Evolutionary conservation across 2,329 filamentous ascomycete species (phyloP), one percentile per base, ranked within the genome.

Genomic region (Epicoccum nigrum): DNA sequence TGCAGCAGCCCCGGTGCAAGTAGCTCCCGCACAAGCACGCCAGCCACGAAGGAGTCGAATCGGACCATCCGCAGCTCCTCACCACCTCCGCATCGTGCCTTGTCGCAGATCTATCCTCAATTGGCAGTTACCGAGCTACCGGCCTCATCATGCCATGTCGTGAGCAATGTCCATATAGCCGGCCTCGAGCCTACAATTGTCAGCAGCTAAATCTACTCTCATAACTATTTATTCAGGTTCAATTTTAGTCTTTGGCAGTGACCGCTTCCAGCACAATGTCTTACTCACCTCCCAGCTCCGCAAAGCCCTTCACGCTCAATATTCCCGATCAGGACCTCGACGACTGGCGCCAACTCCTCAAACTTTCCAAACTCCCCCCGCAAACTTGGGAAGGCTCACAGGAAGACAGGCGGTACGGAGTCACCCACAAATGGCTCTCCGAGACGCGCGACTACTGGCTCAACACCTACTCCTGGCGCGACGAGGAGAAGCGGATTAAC

Each of bases 401-500:
- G 55, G 46, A 71, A 40, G 65, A 65, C 38, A 35, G 64, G 23
- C 51, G 55, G 28, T 68, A 59, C 32, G 67, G 70, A 11, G 69
- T 73, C 7, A 64, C 67, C 0, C 66, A 54, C 53, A 57, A 67
- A 58, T 74, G 72, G 72, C 62, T 74, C 9, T 51, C 59, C 19
- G 53, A 68, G 4, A 51, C 70, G n/a, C 74, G 74, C 45, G 63
- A 72, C 35, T 66, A 72, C 56, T 74, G 71, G 71, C 61, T 72
- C 8, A 69, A 70, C 56, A 64, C 56, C 11, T 74, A 76, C 61
- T 63, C 71, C 32, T 71, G 74, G 74, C 63, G 65, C 19, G 63
- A 59, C 1, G 55, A 67, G 41, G 78, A 76, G 56, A 68, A 68
- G 23, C 63, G 68, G 34, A 79, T 82, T 63, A 83, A 83, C 58